Base-by-base conservation (phyloP, 2,329 filamentous ascomycete genomes). In the Nemania sp. region DNA sequence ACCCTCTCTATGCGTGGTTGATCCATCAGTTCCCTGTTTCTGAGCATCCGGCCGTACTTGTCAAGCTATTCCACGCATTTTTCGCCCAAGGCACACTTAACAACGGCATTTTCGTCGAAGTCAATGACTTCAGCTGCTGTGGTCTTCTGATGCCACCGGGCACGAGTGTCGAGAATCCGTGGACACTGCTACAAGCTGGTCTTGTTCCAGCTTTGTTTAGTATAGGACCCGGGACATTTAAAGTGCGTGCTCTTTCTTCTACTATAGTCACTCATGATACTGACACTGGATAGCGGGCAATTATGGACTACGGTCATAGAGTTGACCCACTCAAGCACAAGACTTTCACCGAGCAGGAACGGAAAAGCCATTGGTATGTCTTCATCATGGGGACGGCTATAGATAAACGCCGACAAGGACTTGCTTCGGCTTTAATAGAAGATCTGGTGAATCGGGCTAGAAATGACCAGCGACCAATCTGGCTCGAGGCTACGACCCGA, bases 371-470 rank as follows among this genome's bases (percentile, higher is more conserved):
- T 33, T 53, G 45, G 34, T 44, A 28, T 46, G 36, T 42, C n/a
- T 49, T 64, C 37, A 54, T 50, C n/a, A 44, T 61, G 37, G 37
- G 1, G 70, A 77, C 59, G 70, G 74, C 11, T 64, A 69, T 33
- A 59, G 66, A 6, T 71, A 75, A 46, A 6, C 51, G 41, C 12
- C 39, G 54, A 28, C 45, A 56, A 24, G 57, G 57, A 2, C 55
- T 57, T 9, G 57, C 48, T 3, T 33, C 24, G 2, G 28, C 39
- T 15, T 9, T 58, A 11, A 37, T 60, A 4, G 14, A 24, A 15
- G 12, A 57, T 30, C 45, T 58, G 39, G 44, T 53, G 39, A n/a
- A 20, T n/a, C 34, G 15, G n/a, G 46, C 46, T 14, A n/a, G 34
- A 26, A 36, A 14, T 30, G 52, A 59, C 30, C 36, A 42, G 8